Evolutionary conservation across 2,329 filamentous ascomycete species (phyloP).

Genomic region (Penicillium sp.): DNA sequence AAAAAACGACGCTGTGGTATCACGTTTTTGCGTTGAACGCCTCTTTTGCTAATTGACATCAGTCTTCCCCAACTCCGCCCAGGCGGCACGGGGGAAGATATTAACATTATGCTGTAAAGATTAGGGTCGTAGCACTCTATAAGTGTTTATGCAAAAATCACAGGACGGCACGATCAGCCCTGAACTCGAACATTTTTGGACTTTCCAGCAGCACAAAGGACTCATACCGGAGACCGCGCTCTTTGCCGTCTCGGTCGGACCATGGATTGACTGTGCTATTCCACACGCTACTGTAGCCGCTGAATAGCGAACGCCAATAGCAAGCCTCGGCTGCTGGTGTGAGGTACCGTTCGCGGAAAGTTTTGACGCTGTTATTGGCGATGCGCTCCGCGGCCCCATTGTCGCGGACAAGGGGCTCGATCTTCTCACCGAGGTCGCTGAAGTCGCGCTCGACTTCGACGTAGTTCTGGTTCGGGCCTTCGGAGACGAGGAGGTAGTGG

Average conservation of each 20-base stretch:
- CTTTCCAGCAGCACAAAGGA: constrained; percentile 32
- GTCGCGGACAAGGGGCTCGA: constrained; percentile 39
- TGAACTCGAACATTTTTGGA: constrained; percentile 26
- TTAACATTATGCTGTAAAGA: constrained; percentile 1
- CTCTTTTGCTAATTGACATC: not conserved
- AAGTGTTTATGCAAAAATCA: constrained; percentile 2
- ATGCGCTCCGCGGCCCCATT: constrained; percentile 43
- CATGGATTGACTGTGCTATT: constrained; percentile 18
- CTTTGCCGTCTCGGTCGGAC: constrained; percentile 9
- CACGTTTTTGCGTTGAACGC: constrained; percentile 8
- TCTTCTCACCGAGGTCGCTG: constrained; percentile 50
- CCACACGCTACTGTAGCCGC: constrained; percentile 28
- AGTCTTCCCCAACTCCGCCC: not conserved
- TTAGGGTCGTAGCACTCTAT: constrained; percentile 13
- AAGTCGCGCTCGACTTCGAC: constrained; percentile 53
- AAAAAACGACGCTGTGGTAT: constrained; percentile 12
- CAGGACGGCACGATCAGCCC: constrained; percentile 2
- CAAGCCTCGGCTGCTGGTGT: constrained; percentile 52
- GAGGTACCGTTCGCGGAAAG: constrained; percentile 51
- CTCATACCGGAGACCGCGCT: constrained; percentile 31
- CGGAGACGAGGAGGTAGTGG: constrained; percentile 43
- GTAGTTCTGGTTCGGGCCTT: constrained; percentile 48
- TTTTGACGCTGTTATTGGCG: constrained; percentile 45
- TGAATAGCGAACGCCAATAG: constrained; percentile 50
- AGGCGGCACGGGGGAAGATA: not conserved